A percentile compares a stretch with the other conserved stretches of the same genome.
Conservation (phyloP, 2,329 filamentous ascomycete species). For the Penicillium sumatraense region DNA sequence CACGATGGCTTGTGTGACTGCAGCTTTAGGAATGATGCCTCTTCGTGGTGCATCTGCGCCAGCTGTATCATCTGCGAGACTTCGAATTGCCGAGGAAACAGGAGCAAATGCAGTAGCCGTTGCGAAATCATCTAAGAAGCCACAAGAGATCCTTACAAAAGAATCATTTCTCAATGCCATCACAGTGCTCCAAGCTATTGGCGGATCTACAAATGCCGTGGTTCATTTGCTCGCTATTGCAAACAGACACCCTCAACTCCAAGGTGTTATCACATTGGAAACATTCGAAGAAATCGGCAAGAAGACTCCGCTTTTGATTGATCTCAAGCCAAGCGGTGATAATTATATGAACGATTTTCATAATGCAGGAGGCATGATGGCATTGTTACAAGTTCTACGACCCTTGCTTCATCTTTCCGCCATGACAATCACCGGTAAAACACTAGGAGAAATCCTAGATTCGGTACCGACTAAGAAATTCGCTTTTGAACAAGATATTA, state of each 20-base stretch:
- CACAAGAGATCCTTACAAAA: slow-evolving; percentile 50
- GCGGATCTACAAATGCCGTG: slow-evolving; percentile 61
- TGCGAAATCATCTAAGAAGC: slow-evolving; percentile 43
- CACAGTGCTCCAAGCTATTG: slow-evolving; percentile 58
- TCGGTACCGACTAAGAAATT: slow-evolving; percentile 48
- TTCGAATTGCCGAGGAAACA: slow-evolving; percentile 60
- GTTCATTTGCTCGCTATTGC: slow-evolving; percentile 61
- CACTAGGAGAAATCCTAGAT: slow-evolving; percentile 52
- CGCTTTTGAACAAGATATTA: slow-evolving; percentile 47
- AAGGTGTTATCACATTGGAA: slow-evolving; percentile 50
- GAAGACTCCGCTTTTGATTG: slow-evolving; percentile 53
- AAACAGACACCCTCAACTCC: slow-evolving; percentile 55
- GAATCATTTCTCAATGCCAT: slow-evolving; percentile 60
- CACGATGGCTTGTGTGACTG: slow-evolving; percentile 61
- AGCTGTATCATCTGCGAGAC: slow-evolving; percentile 56
- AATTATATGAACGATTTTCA: slow-evolving; percentile 62
- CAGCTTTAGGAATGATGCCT: slow-evolving; percentile 58
- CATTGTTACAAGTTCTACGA: slow-evolving; percentile 51
- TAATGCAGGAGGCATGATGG: slow-evolving; percentile 57
- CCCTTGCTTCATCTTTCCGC: slow-evolving; percentile 53
- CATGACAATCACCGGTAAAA: slow-evolving; percentile 53
- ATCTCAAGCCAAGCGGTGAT: slow-evolving; percentile 59
- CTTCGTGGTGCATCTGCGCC: slow-evolving; percentile 58
- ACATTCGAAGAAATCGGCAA: slow-evolving; percentile 55
- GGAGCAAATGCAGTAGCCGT: slow-evolving; percentile 55